These are phyloP conservation scores for Globisporangium okanoganense DNA, from an alignment of 352 stramenopile species.

Conservation along the genomic window DNA sequence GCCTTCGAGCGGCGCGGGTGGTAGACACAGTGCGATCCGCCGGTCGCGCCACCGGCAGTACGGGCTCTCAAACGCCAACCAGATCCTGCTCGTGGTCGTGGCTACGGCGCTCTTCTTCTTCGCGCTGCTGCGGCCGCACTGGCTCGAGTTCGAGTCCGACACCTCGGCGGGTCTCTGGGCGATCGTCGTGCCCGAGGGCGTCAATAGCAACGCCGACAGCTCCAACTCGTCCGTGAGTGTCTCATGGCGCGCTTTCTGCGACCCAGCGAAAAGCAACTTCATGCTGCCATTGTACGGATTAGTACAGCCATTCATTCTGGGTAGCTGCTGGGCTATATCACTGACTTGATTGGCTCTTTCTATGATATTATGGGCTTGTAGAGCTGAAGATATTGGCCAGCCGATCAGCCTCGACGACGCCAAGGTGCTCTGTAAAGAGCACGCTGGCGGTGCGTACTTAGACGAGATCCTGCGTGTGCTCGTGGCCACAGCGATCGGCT, in stretches of 20 bases:
- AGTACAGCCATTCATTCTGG: background rate
- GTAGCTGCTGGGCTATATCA: background rate
- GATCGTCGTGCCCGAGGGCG: slow-evolving; percentile 29
- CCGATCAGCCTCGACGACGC: slow-evolving; percentile 18
- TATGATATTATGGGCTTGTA: background rate
- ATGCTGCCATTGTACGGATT: slow-evolving; percentile 22
- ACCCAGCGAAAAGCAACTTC: slow-evolving; percentile 21
- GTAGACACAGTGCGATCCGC: slow-evolving; percentile 6
- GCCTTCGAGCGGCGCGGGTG: background rate
- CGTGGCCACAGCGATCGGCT: slow-evolving; percentile 43
- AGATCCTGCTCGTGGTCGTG: slow-evolving; percentile 66
- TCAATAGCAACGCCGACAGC: slow-evolving; percentile 18
- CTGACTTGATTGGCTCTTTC: background rate
- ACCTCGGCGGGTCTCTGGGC: slow-evolving; percentile 52
- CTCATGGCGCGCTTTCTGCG: slow-evolving; percentile 56
- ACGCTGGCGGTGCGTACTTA: slow-evolving; percentile 23
- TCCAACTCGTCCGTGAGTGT: slow-evolving; percentile 28
- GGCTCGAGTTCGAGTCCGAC: slow-evolving; percentile 45
- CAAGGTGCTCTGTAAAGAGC: slow-evolving; percentile 31
- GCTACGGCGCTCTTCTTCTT: slow-evolving; percentile 58
- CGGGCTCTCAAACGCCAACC: slow-evolving; percentile 80
- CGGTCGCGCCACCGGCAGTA: slow-evolving; percentile 61
- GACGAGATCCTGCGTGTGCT: slow-evolving; percentile 36
- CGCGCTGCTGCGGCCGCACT: slow-evolving; percentile 53
- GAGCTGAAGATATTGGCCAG: slow-evolving; percentile 6